These are phyloP conservation scores for Staphylotrichum longicolle DNA, from an alignment of 495 filamentous ascomycete species.

Conservation along the genomic window DNA sequence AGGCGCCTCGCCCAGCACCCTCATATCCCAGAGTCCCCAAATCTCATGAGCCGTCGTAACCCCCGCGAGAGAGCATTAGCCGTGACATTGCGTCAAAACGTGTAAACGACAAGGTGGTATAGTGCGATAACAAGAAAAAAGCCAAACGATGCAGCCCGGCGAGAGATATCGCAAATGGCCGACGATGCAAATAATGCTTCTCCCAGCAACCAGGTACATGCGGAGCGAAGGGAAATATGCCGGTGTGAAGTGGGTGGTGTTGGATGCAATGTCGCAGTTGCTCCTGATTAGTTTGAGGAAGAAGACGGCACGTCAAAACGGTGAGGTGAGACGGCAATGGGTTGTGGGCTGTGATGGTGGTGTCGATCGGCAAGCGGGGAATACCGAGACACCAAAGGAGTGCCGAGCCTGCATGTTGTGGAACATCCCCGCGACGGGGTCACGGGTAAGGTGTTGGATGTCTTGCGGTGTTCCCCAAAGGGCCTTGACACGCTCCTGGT, in stretches of 20 bases:
- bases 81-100: constrained; percentile 1
- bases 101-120: constrained; percentile 22
- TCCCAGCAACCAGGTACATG: too few relatives aligned
- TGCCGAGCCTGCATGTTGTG: constrained; percentile 3
- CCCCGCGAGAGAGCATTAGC: background rate
- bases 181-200: background rate
- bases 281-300: too few relatives aligned
- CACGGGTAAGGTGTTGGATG: background rate
- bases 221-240: too few relatives aligned
- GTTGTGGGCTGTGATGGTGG: background rate
- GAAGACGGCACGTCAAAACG: too few relatives aligned
- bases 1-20: background rate
- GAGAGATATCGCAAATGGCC: background rate
- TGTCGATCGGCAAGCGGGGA: too few relatives aligned
- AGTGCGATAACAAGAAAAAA: constrained; percentile 14
- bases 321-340: background rate
- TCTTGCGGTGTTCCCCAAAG: background rate
- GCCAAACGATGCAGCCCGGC: background rate
- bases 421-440: background rate
- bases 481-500: background rate
- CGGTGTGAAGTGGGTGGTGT: too few relatives aligned
- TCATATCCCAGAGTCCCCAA: background rate
- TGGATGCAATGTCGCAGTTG: too few relatives aligned
- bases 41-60: background rate
- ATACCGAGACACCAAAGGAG: too few relatives aligned